These are phyloP conservation scores for Colletotrichum cuscutae DNA, from an alignment of 2,329 filamentous ascomycete species.

Conservation along the genomic window DNA sequence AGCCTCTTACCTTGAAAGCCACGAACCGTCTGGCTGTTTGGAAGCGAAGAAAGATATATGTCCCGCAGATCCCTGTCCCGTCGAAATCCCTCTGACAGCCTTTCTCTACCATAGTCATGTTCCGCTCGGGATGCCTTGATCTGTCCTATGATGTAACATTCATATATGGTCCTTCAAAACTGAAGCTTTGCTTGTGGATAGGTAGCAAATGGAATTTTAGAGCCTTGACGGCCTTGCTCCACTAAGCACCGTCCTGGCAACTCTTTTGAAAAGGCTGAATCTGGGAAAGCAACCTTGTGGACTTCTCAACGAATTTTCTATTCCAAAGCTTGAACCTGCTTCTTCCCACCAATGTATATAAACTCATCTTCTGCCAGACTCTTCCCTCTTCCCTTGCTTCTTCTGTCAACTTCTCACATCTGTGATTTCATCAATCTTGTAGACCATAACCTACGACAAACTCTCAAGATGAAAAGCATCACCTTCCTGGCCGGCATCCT, in stretches of 20 bases:
- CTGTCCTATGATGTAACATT: background rate
- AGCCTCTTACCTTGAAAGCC: background rate
- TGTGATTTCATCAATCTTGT: background rate
- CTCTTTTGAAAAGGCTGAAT: background rate
- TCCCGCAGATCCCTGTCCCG: background rate
- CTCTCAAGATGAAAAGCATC: background rate
- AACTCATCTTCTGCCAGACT: background rate
- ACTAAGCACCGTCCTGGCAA: background rate
- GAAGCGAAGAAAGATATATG: background rate
- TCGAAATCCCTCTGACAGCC: background rate
- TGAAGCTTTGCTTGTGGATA: background rate
- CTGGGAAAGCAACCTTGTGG: background rate
- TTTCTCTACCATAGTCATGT: background rate
- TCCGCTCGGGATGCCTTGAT: background rate
- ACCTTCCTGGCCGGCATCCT: background rate
- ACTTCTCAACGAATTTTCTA: background rate
- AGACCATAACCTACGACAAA: background rate
- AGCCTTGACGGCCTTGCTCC: background rate
- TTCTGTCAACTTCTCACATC: background rate
- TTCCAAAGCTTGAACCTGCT: background rate
- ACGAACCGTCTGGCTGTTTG: background rate
- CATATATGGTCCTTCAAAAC: background rate
- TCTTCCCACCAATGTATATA: background rate
- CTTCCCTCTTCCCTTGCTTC: no score
- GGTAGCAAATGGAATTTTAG: background rate